Base-by-base conservation (phyloP, 768 basidiomycete species). In the Hygrocybe punicea region DNA sequence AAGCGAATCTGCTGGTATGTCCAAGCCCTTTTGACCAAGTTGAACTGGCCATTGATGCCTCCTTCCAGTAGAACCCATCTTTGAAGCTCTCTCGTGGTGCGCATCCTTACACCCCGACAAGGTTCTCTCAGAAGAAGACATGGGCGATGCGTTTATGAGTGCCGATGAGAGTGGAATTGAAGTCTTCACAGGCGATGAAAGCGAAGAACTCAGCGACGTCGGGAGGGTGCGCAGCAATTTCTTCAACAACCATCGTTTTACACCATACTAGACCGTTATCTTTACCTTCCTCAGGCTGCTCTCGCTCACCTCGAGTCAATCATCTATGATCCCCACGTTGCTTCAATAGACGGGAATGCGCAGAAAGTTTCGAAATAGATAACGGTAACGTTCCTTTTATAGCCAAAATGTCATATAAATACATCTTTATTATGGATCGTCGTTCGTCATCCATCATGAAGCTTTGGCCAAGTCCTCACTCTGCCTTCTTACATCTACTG, bases 171-270 rank as follows among this genome's bases (percentile, higher is more conserved):
- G 69, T 58, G 74, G 77, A 1, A 87, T 91, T 67, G 78, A 77
- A 4, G 74, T 75, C 3, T 81, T 82, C 63, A 75, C 73, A 19
- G 87, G 85, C 24, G 78, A 80, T 47, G 84, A 79, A 55, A 80
- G 74, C 19, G 77, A 91, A 64, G 89, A 93, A 72, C 81, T 93
- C 62, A 89, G 85, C 71, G 86, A 87, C 76, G 89, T 87, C 62
- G 93, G 93, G 77, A 85, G 89, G 87, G 91, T 93, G 86, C 89
- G 93, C 88, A 90, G 86, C 71, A 82, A 89, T 89, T 89, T 89
- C 71, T 66, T 81, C 74, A 85, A 85, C 77, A 73, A 86, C 78
- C 80, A 73, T 68, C 88, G 92, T 73, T 93, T 78, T 74, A 77
- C 83, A 57, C 93, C 93, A 64, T 95, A 95, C 84, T 95, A 89